Base-by-base conservation (phyloP, 2,329 filamentous ascomycete species). In the Aspergillus puulaauensis region DNA sequence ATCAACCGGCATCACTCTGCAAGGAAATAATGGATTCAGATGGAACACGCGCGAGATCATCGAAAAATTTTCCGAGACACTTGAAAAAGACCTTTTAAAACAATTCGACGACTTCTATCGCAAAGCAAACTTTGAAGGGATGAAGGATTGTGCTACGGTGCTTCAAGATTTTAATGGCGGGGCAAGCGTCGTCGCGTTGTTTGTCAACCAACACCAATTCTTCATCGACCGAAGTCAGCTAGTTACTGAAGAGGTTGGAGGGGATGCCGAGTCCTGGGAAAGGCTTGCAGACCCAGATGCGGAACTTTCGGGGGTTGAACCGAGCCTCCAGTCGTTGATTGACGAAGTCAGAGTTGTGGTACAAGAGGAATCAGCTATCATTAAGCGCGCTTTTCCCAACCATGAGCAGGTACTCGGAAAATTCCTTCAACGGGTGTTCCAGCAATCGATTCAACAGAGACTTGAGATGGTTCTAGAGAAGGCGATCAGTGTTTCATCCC, bases 181-280 rank as follows among this genome's bases (percentile, higher is more conserved):
- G 52, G 87, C 91, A 57, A 98, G 93, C 72, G 95, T 98, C 59
- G 96, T 97, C 74, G 93, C 91, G 14, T 83, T 93, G 11, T 99
- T 98, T 74, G 93, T 99, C 70, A 99, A 99, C 71, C 95, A 99
- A 74, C 96, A 99, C 76, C 92, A 96, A 70, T 99, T 99, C 82
- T 99, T 99, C 77, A 97, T 99, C 70, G 95, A 98, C 71, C 84
- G 93, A 24, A 95, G 92, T 65, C 93, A 98, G 73, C 81, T 99
- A 57, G 88, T 96, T 50, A 90, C 89, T 0, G 93, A 96, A 68
- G 93, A 96, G 72, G 86, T 96, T 41, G 73, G 73, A 23, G 77
- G 77, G 27, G 78, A 81, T 61, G 68, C 72, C n/a, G 77, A 91
- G 61, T 88, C 86, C 2, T 97, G 93, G 93, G 93, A 98, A 57